phyloP scores from a whole-genome alignment of 371 early-diverging fungal genomes.

The Chytridiales sp. region DNA sequence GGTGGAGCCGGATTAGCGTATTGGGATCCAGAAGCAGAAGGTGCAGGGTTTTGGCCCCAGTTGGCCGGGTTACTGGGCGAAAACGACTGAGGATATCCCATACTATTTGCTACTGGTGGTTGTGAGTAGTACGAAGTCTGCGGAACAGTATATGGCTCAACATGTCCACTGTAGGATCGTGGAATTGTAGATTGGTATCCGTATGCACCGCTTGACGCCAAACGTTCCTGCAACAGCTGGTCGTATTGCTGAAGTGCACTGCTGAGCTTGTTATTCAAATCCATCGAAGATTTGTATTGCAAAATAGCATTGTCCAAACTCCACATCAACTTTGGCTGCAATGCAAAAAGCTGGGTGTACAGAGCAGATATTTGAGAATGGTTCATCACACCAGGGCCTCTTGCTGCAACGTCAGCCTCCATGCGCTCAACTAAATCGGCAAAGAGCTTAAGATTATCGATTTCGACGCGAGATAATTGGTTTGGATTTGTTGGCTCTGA shows the following conservation, averaged over 20 bases:
- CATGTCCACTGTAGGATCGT: no score
- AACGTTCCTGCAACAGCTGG: constrained; percentile 69
- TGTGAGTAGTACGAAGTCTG: no score
- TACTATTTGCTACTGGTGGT: no score
- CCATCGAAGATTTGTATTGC: constrained; percentile 68
- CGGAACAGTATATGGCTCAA: no score
- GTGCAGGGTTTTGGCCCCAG: no score
- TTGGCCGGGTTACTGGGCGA: no score
- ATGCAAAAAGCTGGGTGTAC: constrained; percentile 67
- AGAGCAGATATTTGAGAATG: constrained; percentile 45
- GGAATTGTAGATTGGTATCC: no score
- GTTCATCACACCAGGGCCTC: constrained; percentile 38
- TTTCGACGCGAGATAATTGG: constrained; percentile 58
- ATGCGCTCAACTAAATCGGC: constrained; percentile 60
- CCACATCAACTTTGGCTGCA: constrained; percentile 71
- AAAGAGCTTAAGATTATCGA: constrained; percentile 72
- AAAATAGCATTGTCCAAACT: constrained; percentile 63
- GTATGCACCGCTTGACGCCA: constrained; percentile 34
- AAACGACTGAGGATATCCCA: no score
- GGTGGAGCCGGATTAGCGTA: no score
- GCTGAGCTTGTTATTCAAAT: constrained; percentile 72
- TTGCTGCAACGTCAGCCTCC: constrained; percentile 39
- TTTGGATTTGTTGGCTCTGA: constrained; percentile 27
- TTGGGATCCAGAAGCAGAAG: no score
- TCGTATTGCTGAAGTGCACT: constrained; percentile 79